A percentile compares a stretch with the other conserved stretches of the same genome.
phyloP scores from a whole-genome alignment of 1,284 basidiomycete genomes.

The Trametes pubescens region DNA sequence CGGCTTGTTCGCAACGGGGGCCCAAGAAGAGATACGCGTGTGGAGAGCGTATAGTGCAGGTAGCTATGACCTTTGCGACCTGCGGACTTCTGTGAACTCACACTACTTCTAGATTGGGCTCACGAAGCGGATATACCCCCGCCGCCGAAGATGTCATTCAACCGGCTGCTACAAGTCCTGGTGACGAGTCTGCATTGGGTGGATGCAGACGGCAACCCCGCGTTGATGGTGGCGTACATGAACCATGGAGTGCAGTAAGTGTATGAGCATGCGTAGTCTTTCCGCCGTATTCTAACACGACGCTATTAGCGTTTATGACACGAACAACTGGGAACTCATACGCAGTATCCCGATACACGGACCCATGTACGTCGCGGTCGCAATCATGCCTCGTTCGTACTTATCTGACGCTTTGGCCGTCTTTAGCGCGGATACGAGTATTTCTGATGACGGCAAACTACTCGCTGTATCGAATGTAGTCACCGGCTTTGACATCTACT shows the following conservation, averaged over 20 bases:
- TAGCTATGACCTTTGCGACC: background rate
- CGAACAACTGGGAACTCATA: background rate
- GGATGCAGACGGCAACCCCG: background rate
- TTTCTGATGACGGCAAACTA: conserved; percentile 5
- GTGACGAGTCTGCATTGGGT: conserved; percentile 4
- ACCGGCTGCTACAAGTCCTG: background rate
- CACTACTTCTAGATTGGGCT: background rate
- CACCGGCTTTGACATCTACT: conserved; percentile 15
- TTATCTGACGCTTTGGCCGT: no score
- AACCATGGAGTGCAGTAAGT: conserved; percentile 9
- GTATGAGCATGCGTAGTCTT: background rate
- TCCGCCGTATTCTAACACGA: no score
- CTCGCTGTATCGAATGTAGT: conserved; percentile 13
- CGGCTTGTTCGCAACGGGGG: conserved; percentile 1
- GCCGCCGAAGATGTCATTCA: conserved; percentile 9
- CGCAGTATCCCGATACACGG: conserved; percentile 1
- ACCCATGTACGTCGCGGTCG: no score
- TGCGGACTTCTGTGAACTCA: no score
- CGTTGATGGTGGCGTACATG: background rate
- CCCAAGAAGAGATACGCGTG: background rate
- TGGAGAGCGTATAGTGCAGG: background rate
- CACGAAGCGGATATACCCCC: background rate
- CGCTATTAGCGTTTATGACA: background rate
- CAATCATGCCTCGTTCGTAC: no score
- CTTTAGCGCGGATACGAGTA: conserved; percentile 4